Evolutionary conservation across 2,329 filamentous ascomycete species (phyloP).

Genomic region (Fusarium sublunatum): DNA sequence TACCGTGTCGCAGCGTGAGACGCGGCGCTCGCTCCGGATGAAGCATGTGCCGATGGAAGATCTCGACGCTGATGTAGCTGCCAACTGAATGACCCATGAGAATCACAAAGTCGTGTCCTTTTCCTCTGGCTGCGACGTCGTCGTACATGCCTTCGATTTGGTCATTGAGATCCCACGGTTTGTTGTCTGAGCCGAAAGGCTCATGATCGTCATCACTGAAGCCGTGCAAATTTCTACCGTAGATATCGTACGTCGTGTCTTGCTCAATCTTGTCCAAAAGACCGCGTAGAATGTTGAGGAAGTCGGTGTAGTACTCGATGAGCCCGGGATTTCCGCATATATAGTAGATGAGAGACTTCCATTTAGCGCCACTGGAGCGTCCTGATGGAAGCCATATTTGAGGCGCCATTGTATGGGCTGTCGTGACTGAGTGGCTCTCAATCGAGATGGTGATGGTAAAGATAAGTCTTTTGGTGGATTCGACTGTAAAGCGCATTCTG

Average conservation of each 20-base stretch:
- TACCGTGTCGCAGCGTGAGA: slow-evolving; percentile 61
- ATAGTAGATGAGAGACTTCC: slow-evolving; percentile 72
- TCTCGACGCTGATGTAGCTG: slow-evolving; percentile 75
- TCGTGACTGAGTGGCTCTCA: neutral
- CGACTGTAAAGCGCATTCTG: neutral
- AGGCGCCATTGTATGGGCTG: slow-evolving; percentile 33
- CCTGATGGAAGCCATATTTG: slow-evolving; percentile 49
- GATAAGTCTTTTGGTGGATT: neutral
- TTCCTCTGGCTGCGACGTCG: slow-evolving; percentile 52
- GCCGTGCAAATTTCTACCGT: slow-evolving; percentile 68
- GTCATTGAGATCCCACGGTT: slow-evolving; percentile 64
- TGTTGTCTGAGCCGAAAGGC: slow-evolving; percentile 55
- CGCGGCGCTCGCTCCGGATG: slow-evolving; percentile 49
- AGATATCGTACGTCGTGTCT: slow-evolving; percentile 62
- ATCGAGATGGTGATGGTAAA: neutral
- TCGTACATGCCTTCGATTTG: slow-evolving; percentile 62
- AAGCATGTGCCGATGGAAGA: slow-evolving; percentile 68
- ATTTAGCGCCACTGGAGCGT: slow-evolving; percentile 29
- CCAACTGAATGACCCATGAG: slow-evolving; percentile 81
- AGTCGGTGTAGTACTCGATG: slow-evolving; percentile 77
- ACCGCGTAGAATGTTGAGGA: slow-evolving; percentile 68
- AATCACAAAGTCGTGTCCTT: slow-evolving; percentile 67
- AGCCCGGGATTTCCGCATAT: slow-evolving; percentile 82
- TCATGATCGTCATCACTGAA: slow-evolving; percentile 66
- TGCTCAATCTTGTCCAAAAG: slow-evolving; percentile 60